Evolutionary conservation across 169 alveolate species (phyloP).

Genomic region (Plasmodium coatneyi): DNA sequence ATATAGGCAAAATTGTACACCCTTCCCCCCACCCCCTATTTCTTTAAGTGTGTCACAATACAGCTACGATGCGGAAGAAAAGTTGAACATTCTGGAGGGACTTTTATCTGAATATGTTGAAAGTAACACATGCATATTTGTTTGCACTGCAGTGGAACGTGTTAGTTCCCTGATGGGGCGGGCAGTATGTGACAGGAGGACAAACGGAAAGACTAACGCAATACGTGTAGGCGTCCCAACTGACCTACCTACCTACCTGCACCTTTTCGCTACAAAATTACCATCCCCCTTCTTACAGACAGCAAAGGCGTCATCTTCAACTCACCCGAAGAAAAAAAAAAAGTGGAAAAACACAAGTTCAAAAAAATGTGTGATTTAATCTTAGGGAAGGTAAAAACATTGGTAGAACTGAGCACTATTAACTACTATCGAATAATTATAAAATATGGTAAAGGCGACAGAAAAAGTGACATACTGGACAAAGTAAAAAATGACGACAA

Average conservation of each 20-base stretch:
- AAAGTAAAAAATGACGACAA: constrained; percentile 8
- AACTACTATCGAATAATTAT: constrained; percentile 7
- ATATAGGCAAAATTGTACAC: too few species aligned
- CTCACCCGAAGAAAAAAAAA: constrained; percentile 7
- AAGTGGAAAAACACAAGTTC: neutral
- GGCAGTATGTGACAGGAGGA: neutral
- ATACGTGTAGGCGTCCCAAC: neutral
- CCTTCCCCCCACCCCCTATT: neutral
- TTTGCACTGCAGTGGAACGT: neutral
- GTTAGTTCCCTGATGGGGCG: neutral
- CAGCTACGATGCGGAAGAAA: constrained; percentile 40
- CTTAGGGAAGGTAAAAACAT: constrained; percentile 16
- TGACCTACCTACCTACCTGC: neutral
- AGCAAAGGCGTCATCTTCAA: constrained; percentile 24
- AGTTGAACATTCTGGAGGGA: constrained; percentile 37
- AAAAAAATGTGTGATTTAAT: constrained; percentile 38
- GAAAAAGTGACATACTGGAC: constrained; percentile 20
- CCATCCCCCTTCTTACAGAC: constrained; percentile 6
- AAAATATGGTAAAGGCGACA: constrained; percentile 32
- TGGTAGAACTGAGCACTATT: neutral
- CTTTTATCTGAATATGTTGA: constrained; percentile 18
- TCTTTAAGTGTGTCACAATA: constrained; percentile 36
- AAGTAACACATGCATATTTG: constrained; percentile 23
- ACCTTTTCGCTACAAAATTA: neutral
- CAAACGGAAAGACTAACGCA: too few species aligned